A percentile compares a stretch with the other conserved stretches of the same genome.
These are phyloP conservation scores for Xylaria hypoxylon DNA, from an alignment of 2,329 filamentous ascomycete genomes.

Conservation along the genomic window DNA sequence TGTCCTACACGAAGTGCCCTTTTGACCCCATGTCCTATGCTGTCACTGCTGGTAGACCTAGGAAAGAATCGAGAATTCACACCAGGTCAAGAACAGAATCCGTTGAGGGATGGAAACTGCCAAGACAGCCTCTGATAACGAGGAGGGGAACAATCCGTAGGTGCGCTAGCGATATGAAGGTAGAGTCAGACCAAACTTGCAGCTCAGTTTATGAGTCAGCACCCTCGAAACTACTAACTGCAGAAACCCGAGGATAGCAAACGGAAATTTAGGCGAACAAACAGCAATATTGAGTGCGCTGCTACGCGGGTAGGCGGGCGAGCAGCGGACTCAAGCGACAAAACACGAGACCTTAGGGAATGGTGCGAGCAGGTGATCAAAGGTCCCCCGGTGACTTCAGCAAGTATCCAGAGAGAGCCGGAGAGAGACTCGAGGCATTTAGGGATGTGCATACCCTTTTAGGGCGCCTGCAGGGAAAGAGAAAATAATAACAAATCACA, in stretches of 20 bases:
- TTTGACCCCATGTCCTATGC: conserved; percentile 1
- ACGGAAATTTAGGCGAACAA: conserved; percentile 14
- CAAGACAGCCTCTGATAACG: neutral
- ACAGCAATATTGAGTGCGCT: conserved; percentile 2
- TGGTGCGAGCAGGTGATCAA: conserved; percentile 34
- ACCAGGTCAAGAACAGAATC: neutral
- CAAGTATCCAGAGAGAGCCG: neutral
- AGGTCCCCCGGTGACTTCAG: conserved; percentile 29
- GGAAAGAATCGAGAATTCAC: neutral
- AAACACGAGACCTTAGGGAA: conserved; percentile 25
- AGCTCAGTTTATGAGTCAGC: neutral
- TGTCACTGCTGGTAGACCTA: neutral
- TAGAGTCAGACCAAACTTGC: neutral
- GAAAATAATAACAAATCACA: neutral
- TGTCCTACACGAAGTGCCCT: conserved; percentile 1
- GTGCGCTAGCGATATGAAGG: conserved; percentile 6
- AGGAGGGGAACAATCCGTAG: neutral
- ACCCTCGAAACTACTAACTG: conserved; percentile 8
- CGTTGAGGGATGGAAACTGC: conserved; percentile 3
- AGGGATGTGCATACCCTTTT: neutral
- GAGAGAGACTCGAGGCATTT: conserved; percentile 4
- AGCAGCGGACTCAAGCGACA: conserved; percentile 9
- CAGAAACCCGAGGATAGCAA: conserved; percentile 18
- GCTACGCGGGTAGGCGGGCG: conserved; percentile 4
- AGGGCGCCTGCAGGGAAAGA: neutral